Base-by-base conservation (phyloP, 495 filamentous ascomycete genomes). In the Hypoxylon perforatum region DNA sequence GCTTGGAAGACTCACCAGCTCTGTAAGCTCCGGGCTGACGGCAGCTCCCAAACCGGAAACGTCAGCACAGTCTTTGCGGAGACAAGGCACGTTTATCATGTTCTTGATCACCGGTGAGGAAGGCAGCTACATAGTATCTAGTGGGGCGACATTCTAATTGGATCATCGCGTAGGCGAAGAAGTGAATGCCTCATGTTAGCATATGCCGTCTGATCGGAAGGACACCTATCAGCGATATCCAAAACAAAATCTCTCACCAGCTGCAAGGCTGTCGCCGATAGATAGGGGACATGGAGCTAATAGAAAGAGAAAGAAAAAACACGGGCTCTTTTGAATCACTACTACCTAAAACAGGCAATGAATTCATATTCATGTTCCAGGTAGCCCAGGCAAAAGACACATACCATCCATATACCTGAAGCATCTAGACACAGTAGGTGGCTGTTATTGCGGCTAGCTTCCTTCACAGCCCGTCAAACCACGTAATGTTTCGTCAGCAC, bases 401-500 rank as follows among this genome's bases (percentile, higher is more conserved):
- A n/a, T n/a, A n/a, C n/a, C n/a, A n/a, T n/a, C n/a, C 42, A 22
- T 46, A 59, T 53, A 58, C 54, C 54, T 58, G 14, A 59, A 57
- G 41, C 41, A 42, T 65, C 30, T 33, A 33, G 30, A 33, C 54
- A 54, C 53, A 55, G 48, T 53, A 52, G 45, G 41, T 63, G 39
- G 53, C 35, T 59, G 44, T 63, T 64, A 57, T 61, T 64, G 41
- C 56, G 56, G 51, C 45, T 63, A 61, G 55, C 61, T 57, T 65
- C 62, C 47, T 49, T 36, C 41, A 55, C 23, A 38, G 56, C 45
- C 57, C 57, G 45, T 23, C 45, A 50, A 57, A 65, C 61, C 67
- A 65, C 61, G 67, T 70, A 70, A 70, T 70, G 60, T 70, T 65
- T 70, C 67, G 67, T 70, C 67, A 70, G 67, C 67, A 61, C 61